Evolutionary conservation across 2,329 filamentous ascomycete species (phyloP), one percentile per base, ranked within the genome.

Genomic region (Seiridium unicorne): DNA sequence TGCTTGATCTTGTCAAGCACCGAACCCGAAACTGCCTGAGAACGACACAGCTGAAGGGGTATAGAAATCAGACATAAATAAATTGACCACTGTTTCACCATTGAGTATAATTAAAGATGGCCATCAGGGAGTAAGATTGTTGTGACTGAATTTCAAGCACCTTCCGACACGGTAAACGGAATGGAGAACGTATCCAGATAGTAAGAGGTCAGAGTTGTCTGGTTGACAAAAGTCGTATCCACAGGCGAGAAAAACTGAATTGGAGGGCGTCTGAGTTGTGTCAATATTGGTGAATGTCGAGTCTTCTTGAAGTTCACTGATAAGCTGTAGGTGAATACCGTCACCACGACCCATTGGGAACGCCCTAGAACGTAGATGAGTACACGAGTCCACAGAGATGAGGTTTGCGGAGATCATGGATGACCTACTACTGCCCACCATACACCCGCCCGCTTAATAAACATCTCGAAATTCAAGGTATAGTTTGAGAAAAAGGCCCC

Each of bases 11-110:
- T 77, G 71, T 63, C 69, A 79, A 0, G 72, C 72, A 0, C 78
- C 77, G 51, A 80, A 77, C 0, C 75, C 76, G 61, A 74, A 79
- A 1, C 71, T 69, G 8, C 74, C 74, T n/a, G 42, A 49, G n/a
- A 67, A 64, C 8, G 57, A 53, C 34, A 63, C 62, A 35, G 63
- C 49, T 11, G 56, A 46, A 13, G 57, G 57, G 7, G 59, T 60
- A 9, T 48, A 32, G 32, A 63, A 63, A 4, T 60, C 53, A 2
- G 55, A 49, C 3, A 61, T 55, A 1, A 59, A 65, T 47, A 63
- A 56, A 59, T 64, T 59, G 46, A 66, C 54, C 31, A 69, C 47
- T 2, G 64, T 35, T 10, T 65, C 64, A 13, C 71, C 65, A 49
- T 68, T 44, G 6, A 77, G 60, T 0, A 64, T 69, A 13, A 77